These are phyloP conservation scores for Hygrophorus pudorinus DNA, from an alignment of 768 basidiomycete species.

Conservation along the genomic window DNA sequence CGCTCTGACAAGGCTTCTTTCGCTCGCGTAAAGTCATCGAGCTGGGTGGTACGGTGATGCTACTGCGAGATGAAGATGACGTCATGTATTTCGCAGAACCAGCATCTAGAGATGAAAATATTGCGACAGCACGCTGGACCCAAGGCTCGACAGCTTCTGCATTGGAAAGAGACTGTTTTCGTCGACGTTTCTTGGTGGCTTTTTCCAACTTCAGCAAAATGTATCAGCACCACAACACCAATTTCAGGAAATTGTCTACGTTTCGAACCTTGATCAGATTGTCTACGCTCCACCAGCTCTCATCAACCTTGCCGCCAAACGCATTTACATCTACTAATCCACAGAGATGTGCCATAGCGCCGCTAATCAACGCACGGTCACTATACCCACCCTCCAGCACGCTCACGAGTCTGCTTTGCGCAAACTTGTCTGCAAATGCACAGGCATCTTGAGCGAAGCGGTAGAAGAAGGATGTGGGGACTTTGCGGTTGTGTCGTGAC, in stretches of 20 bases:
- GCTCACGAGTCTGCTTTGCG: slow-evolving; percentile 66
- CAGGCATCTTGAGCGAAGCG: slow-evolving; percentile 70
- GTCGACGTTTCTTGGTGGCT: slow-evolving; percentile 48
- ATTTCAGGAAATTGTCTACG: neutral
- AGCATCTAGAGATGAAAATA: slow-evolving; percentile 36
- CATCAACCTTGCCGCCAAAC: slow-evolving; percentile 27
- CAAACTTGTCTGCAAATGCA: slow-evolving; percentile 52
- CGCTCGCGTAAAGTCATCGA: slow-evolving; percentile 42
- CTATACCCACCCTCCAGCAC: slow-evolving; percentile 96
- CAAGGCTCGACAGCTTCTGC: slow-evolving; percentile 31
- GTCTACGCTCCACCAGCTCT: slow-evolving; percentile 55
- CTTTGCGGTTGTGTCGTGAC: slow-evolving; percentile 86
- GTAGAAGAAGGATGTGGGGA: slow-evolving; percentile 79
- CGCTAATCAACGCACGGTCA: slow-evolving; percentile 79
- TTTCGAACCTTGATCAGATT: slow-evolving; percentile 54
- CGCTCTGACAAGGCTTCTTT: slow-evolving; percentile 18
- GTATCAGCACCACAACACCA: neutral
- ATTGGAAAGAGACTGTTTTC: slow-evolving; percentile 33
- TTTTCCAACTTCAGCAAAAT: slow-evolving; percentile 45
- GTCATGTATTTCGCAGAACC: slow-evolving; percentile 13
- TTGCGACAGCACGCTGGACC: slow-evolving; percentile 45
- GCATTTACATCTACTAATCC: slow-evolving; percentile 43
- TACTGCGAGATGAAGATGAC: slow-evolving; percentile 13
- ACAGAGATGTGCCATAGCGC: slow-evolving; percentile 68
- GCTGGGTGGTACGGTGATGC: slow-evolving; percentile 21